Conservation (phyloP, 495 filamentous ascomycete genomes). For the Chaetomium fimeti region DNA sequence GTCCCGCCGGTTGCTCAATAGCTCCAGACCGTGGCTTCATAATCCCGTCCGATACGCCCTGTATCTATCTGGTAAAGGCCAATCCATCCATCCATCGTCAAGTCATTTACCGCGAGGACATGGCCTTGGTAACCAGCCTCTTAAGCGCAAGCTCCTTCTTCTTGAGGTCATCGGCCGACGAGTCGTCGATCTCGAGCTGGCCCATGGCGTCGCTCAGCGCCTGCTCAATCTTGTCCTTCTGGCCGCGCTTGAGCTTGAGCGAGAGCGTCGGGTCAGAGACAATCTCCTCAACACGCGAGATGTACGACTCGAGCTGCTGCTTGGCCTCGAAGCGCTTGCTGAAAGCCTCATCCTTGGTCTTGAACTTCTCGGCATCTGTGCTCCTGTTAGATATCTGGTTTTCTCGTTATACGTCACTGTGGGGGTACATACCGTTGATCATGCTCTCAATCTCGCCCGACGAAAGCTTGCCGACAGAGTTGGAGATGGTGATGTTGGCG, state of each 20-base stretch:
- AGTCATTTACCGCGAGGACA: constrained; percentile 73
- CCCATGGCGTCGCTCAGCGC: constrained; percentile 58
- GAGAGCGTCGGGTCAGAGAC: constrained; percentile 94
- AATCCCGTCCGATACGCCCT: constrained; percentile 32
- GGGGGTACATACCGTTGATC: constrained; percentile 68
- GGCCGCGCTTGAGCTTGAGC: constrained; percentile 95
- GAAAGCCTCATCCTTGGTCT: constrained; percentile 95
- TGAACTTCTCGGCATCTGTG: constrained; percentile 95
- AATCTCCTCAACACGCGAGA: constrained; percentile 98
- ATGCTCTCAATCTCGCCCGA: constrained; percentile 94
- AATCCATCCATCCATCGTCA: constrained; percentile 33
- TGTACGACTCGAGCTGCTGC: constrained; percentile 99
- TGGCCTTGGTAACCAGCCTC: constrained; percentile 95
- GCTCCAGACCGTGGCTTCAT: constrained; percentile 31
- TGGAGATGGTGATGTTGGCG: constrained; percentile 99
- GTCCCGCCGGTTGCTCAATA: constrained; percentile 9
- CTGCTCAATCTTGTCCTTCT: constrained; percentile 99
- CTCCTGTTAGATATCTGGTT: constrained; percentile 22
- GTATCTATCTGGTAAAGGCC: constrained; percentile 35
- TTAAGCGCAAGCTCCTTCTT: constrained; percentile 99
- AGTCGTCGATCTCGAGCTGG: constrained; percentile 59
- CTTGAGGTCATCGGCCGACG: constrained; percentile 90
- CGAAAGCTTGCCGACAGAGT: constrained; percentile 98
- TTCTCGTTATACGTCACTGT: constrained; percentile 1
- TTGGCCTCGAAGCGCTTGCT: constrained; percentile 98